These are phyloP conservation scores for Tirmania nivea DNA, from an alignment of 495 filamentous ascomycete species.

Conservation along the genomic window DNA sequence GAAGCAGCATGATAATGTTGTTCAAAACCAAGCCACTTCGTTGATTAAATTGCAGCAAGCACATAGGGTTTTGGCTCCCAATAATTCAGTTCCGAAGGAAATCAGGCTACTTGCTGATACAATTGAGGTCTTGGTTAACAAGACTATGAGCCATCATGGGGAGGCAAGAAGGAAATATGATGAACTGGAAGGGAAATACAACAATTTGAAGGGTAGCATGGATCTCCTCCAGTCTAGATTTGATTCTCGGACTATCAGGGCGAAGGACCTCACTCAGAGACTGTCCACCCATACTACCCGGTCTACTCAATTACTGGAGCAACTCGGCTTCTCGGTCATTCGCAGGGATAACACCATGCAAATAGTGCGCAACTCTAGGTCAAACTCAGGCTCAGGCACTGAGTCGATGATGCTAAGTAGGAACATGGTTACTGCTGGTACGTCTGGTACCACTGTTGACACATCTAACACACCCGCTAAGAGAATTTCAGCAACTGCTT, in stretches of 20 bases:
- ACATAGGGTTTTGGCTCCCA: constrained; percentile 5
- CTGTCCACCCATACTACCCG: constrained; percentile 60
- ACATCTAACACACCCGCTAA: constrained; percentile 19
- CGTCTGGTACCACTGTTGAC: constrained; percentile 9
- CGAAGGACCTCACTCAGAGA: constrained; percentile 62
- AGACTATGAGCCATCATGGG: background rate
- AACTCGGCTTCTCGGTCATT: constrained; percentile 58
- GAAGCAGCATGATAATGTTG: constrained; percentile 29
- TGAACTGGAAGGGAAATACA: constrained; percentile 33
- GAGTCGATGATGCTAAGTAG: constrained; percentile 34
- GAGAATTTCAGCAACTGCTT: constrained; percentile 10
- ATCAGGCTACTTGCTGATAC: constrained; percentile 4
- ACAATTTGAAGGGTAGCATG: constrained; percentile 34
- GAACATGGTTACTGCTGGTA: constrained; percentile 20
- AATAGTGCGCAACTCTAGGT: constrained; percentile 48
- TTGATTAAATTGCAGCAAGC: constrained; percentile 16
- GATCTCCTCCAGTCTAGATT: constrained; percentile 37
- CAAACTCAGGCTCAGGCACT: constrained; percentile 36
- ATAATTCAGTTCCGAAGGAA: constrained; percentile 6
- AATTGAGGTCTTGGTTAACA: constrained; percentile 10
- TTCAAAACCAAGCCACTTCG: constrained; percentile 22
- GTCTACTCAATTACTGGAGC: constrained; percentile 55
- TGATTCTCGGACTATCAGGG: constrained; percentile 40
- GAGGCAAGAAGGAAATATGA: constrained; percentile 26
- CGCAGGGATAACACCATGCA: constrained; percentile 50